phyloP scores from a whole-genome alignment of 768 basidiomycete species.

The Lactarius evosmus region DNA sequence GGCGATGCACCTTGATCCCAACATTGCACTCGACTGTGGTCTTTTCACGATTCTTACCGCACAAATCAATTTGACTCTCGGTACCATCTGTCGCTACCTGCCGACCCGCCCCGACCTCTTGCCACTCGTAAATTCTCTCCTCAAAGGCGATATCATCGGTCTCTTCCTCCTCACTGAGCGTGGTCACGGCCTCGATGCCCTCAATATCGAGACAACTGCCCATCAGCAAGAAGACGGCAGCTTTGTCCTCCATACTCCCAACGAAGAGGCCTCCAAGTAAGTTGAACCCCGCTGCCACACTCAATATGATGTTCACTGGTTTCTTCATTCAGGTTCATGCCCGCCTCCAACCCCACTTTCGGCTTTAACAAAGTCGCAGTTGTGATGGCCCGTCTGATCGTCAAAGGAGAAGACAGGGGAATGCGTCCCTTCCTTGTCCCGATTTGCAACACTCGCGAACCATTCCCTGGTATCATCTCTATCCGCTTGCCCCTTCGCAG shows the following conservation, averaged over 20 bases:
- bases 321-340: conserved; percentile 49
- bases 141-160: conserved; percentile 48
- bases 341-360: conserved; percentile 51
- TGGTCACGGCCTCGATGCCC: conserved; percentile 56
- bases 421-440: conserved; percentile 54
- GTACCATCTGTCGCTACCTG: conserved; percentile 51
- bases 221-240: conserved; percentile 45
- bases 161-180: conserved; percentile 38
- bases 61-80: conserved; percentile 52
- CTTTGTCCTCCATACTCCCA: conserved; percentile 53
- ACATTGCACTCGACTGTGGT: conserved; percentile 48
- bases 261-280: conserved; percentile 58
- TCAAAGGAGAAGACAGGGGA: conserved; percentile 49
- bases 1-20: conserved; percentile 53
- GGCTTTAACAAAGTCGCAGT: conserved; percentile 53
- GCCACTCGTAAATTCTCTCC: conserved; percentile 47
- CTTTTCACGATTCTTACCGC: conserved; percentile 52
- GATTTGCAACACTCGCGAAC: conserved; percentile 50
- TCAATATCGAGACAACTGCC: conserved; percentile 61
- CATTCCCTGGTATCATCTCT: conserved; percentile 52
- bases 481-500: conserved; percentile 47
- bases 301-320: conserved; percentile 12
- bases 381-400: conserved; percentile 54
- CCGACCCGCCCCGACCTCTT: conserved; percentile 48
- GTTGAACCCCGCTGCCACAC: conserved; percentile 19